Evolutionary conservation across 768 basidiomycete genomes (phyloP), one percentile per base, ranked within the genome.

Genomic region (Lactarius quietus): DNA sequence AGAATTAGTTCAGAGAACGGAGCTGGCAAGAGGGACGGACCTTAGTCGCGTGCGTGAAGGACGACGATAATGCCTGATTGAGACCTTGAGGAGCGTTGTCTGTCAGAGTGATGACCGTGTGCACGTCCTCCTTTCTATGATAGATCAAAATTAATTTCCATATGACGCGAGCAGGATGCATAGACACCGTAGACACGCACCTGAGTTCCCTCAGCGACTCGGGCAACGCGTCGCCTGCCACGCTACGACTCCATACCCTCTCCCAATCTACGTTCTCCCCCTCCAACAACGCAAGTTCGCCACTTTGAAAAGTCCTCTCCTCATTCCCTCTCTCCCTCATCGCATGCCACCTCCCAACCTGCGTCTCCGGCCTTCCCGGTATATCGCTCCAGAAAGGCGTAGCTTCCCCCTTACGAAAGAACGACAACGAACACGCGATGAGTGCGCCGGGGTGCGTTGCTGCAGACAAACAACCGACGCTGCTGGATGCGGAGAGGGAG

Each of bases 321-420:
- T 52, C 41, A 28, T n/a, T 3, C 20, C 33, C 43, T 20, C 35
- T 78, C 69, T 80, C 78, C 65, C 82, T 74, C 67, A 83, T 82
- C 20, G 87, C 80, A 72, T 89, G 87, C 87, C 87, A 87, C 54
- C 89, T 79, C n/a, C n/a, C n/a, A n/a, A n/a, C n/a, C 70, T 88
- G 86, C 3, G 81, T 74, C 18, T 82, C 77, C n/a, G 77, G 74
- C 55, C 77, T 77, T 14, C 90, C 89, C 1, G 82, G 81, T 60
- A 91, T 82, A 1, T 79, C 80, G 10, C 89, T 90, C n/a, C 81
- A 80, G 70, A 91, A 91, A 1, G 82, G 75, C 1, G 78, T 75
- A 14, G 81, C 81, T 9, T 72, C 59, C 0, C 74, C 65, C 2
- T 78, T 69, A 59, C 84, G 79, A 59, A 88, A 83, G 5, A 82